Percentiles rank a stretch among this genome's conserved stretches.
These are phyloP conservation scores for Rasamsonia emersonii DNA, from an alignment of 2,329 filamentous ascomycete species.

Conservation along the genomic window DNA sequence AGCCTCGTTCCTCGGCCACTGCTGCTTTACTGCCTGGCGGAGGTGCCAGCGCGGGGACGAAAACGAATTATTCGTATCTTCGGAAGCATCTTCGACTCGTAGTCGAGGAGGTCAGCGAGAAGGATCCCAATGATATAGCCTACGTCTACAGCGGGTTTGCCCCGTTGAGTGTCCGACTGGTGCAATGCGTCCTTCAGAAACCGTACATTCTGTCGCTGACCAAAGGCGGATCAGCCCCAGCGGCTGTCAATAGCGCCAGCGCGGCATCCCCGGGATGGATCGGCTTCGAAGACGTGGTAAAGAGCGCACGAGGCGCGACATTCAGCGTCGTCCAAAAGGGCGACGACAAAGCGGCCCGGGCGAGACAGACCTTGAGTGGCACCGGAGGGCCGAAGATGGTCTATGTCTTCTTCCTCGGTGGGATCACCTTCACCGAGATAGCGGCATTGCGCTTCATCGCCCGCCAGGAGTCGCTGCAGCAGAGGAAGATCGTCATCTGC, in stretches of 20 bases:
- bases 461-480: constrained; percentile 68
- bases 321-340: constrained; percentile 90
- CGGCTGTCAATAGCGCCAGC: constrained; percentile 40
- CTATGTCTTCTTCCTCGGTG: constrained; percentile 96
- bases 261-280: constrained; percentile 73
- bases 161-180: constrained; percentile 78
- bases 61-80: constrained; percentile 84
- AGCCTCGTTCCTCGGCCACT: constrained; percentile 66
- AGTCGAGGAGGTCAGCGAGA: constrained; percentile 92
- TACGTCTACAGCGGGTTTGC: constrained; percentile 98
- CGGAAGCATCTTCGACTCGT: constrained; percentile 82
- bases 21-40: constrained; percentile 74
- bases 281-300: constrained; percentile 85
- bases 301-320: constrained; percentile 76
- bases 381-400: constrained; percentile 70
- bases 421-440: constrained; percentile 92
- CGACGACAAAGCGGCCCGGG: constrained; percentile 85
- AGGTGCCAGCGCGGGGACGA: constrained; percentile 54
- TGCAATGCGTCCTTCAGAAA: constrained; percentile 91
- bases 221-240: constrained; percentile 48
- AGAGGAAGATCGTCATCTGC: constrained; percentile 80
- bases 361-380: constrained; percentile 68
- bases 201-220: constrained; percentile 66
- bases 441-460: constrained; percentile 87
- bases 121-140: constrained; percentile 88